These are phyloP conservation scores for Myxozyma nipponensis DNA, from an alignment of 805 yeast species.

Conservation along the genomic window DNA sequence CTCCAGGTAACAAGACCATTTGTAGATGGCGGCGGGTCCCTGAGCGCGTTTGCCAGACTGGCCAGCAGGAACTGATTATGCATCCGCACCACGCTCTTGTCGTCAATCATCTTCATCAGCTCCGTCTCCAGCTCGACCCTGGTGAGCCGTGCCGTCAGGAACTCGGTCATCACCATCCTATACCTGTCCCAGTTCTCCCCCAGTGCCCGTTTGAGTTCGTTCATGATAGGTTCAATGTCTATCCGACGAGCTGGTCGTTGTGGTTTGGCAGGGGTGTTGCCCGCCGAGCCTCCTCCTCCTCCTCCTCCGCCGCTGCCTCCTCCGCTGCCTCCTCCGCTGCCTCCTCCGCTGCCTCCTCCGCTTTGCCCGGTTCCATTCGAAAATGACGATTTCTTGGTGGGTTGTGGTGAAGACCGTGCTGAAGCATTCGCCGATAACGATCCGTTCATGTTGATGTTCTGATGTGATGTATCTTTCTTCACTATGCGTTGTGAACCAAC, in stretches of 20 bases:
- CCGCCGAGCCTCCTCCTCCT: not conserved
- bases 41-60: slow-evolving; percentile 75
- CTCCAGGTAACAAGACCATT: slow-evolving; percentile 44
- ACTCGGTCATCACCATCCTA: slow-evolving; percentile 71
- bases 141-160: slow-evolving; percentile 60
- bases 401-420: slow-evolving; percentile 25
- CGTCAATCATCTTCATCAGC: slow-evolving; percentile 53
- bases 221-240: slow-evolving; percentile 63
- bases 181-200: slow-evolving; percentile 85
- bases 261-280: slow-evolving; percentile 23
- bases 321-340: not conserved
- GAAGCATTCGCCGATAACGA: slow-evolving; percentile 1
- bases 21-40: slow-evolving; percentile 65
- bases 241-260: slow-evolving; percentile 41
- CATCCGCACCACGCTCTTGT: slow-evolving; percentile 47
- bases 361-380: not conserved
- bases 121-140: slow-evolving; percentile 64
- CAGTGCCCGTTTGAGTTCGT: slow-evolving; percentile 64
- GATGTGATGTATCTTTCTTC: too few relatives aligned
- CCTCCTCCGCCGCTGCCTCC: not conserved
- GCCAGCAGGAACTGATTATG: slow-evolving; percentile 83
- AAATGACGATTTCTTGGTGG: slow-evolving; percentile 1
- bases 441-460: too few relatives aligned
- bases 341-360: not conserved
- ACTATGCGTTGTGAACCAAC: too few relatives aligned